Evolutionary conservation across 768 basidiomycete genomes (phyloP), one percentile per base, ranked within the genome.

Genomic region (Lactifluus volemus): DNA sequence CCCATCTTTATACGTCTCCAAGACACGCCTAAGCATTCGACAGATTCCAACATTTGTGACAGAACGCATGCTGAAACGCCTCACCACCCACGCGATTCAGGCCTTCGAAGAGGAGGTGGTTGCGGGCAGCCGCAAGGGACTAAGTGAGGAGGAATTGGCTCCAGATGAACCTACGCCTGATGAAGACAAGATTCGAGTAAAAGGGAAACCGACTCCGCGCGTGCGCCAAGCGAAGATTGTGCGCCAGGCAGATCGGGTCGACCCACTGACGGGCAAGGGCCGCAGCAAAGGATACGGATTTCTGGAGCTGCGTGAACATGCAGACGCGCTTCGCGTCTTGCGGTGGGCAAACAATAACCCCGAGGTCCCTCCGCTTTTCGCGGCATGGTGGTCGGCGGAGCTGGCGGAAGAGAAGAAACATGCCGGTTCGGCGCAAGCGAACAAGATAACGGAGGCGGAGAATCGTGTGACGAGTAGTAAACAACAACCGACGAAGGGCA

Each of bases 201-300:
- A 65, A 34, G 11, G 63, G 63, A 59, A 65, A 71, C 58, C 65
- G 61, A 64, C 60, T 58, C 60, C 67, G 63, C 77, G 53, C 70
- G 72, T 56, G 67, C 70, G 63, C 71, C 97, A 99, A 73, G 79
- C 88, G 17, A 99, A 99, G 76, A 88, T 99, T 63, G 86, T 97
- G 14, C 85, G 96, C 11, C 89, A 92, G 71, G 76, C 79, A 12
- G 95, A 97, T 64, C 86, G 92, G n/a, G 80, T 95, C 57, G 96
- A 98, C 69, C 78, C 89, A 4, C 71, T 95, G 44, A 92, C 89
- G 0, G 90, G 89, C 4, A 88, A 91, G 67, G 92, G 92, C 1
- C 81, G 87, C 55, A 91, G 88, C 68, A 92, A 89, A 70, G 96
- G 97, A 1, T 99, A 98, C 68, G 97, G 96, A 10, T 98, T 99